These are phyloP conservation scores for Arabis hirsuta DNA, from an alignment of 345 rosid species.

Conservation along the genomic window DNA sequence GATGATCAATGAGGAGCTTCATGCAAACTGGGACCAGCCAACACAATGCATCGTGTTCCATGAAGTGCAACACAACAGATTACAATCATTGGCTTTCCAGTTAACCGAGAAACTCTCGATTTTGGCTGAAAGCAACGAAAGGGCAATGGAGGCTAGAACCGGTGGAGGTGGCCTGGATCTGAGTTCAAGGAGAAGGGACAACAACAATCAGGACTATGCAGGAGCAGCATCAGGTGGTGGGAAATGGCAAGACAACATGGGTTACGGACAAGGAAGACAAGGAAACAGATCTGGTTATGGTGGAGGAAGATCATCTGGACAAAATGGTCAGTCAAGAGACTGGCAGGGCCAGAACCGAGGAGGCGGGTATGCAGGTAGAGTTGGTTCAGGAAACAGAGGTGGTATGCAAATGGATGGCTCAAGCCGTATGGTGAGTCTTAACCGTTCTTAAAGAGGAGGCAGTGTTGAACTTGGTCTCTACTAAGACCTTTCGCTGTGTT, in stretches of 20 bases:
- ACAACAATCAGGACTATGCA: conserved; percentile 48
- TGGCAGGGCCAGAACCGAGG: conserved; percentile 45
- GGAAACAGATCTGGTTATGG: conserved; percentile 43
- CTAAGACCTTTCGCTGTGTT: conserved; percentile 19
- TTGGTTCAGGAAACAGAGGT: conserved; percentile 41
- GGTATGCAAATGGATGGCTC: conserved; percentile 43
- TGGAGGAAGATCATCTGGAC: conserved; percentile 42
- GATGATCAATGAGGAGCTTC: conserved; percentile 64
- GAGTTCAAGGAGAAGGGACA: conserved; percentile 67
- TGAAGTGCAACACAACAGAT: conserved; percentile 68
- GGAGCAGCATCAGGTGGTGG: conserved; percentile 43
- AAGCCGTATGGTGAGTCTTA: conserved; percentile 47
- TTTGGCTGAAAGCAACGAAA: conserved; percentile 80
- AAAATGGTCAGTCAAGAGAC: conserved; percentile 29
- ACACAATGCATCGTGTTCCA: conserved; percentile 74
- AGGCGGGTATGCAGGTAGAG: conserved; percentile 42
- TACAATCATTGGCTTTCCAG: conserved; percentile 82
- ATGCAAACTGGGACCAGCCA: conserved; percentile 93
- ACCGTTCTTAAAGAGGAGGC: conserved; percentile 24
- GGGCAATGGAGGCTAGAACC: conserved; percentile 69
- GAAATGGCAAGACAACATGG: conserved; percentile 44
- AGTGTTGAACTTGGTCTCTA: conserved; percentile 23
- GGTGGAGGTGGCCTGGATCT: conserved; percentile 74
- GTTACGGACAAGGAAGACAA: conserved; percentile 43
- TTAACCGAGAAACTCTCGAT: conserved; percentile 75